phyloP scores from a whole-genome alignment of 140 eudicot species.

The Cichorium intybus region DNA sequence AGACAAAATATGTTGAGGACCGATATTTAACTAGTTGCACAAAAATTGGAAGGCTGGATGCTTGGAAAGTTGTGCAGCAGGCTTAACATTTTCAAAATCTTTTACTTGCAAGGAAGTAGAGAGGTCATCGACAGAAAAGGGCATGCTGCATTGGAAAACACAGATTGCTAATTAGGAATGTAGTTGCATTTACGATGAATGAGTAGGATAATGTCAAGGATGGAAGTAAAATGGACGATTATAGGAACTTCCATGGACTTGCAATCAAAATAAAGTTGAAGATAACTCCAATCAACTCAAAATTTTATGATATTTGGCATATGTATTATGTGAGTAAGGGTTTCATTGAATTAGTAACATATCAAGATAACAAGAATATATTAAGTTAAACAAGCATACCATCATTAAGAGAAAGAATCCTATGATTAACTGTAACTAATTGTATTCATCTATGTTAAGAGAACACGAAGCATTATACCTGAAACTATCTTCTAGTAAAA shows the following conservation, averaged over 20 bases:
- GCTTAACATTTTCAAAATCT: conserved; percentile 61
- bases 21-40: too few species aligned
- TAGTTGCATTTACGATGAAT: not conserved
- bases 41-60: conserved; percentile 65
- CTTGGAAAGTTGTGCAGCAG: conserved; percentile 56
- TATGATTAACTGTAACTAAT: not conserved
- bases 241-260: too few species aligned
- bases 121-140: conserved; percentile 82
- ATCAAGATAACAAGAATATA: too few species aligned
- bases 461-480: conserved; percentile 39
- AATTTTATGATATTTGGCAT: too few species aligned
- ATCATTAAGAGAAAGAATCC: too few species aligned
- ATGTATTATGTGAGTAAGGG: too few species aligned
- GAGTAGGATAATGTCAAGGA: not conserved
- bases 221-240: not conserved
- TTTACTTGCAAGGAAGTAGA: conserved; percentile 54
- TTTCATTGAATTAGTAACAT: too few species aligned
- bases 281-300: too few species aligned
- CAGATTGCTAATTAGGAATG: not conserved
- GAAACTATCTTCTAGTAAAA: conserved; percentile 71
- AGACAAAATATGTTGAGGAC: too few species aligned
- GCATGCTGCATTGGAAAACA: conserved; percentile 56
- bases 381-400: too few species aligned
- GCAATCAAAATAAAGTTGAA: too few species aligned
- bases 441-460: not conserved